Conservation (phyloP, 768 basidiomycete genomes). For the Lepiota brunneoincarnata region DNA sequence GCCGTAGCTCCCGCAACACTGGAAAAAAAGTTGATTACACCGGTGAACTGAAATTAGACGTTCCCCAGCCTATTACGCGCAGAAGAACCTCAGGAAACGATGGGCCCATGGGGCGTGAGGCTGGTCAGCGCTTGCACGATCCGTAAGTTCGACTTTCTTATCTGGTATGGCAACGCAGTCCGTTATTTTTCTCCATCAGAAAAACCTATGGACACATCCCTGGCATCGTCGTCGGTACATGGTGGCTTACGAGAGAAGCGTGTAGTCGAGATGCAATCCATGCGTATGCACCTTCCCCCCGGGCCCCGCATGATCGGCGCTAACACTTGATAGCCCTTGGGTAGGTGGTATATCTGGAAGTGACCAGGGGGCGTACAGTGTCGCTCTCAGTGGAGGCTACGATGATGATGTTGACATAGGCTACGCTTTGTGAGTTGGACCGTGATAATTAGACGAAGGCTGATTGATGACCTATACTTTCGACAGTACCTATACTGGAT, state of each 20-base stretch:
- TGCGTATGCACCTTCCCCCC: constrained; percentile 52
- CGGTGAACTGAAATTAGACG: constrained; percentile 34
- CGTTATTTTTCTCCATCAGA: constrained; percentile 31
- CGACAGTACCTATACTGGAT: constrained; percentile 75
- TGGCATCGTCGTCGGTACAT: constrained; percentile 72
- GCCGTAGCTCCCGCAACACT: constrained; percentile 68
- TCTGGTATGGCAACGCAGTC: not conserved
- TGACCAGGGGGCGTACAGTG: constrained; percentile 71
- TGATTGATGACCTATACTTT: not conserved
- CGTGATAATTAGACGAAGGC: not conserved
- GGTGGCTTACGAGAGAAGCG: constrained; percentile 72
- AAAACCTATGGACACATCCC: constrained; percentile 83
- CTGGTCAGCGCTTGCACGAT: constrained; percentile 36
- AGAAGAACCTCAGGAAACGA: constrained; percentile 28
- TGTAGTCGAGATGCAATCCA: constrained; percentile 82
- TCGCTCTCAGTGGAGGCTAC: constrained; percentile 88
- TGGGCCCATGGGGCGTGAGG: constrained; percentile 35
- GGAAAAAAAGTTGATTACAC: constrained; percentile 58
- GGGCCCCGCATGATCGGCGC: not conserved
- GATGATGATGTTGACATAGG: constrained; percentile 83
- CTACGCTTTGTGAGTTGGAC: constrained; percentile 68
- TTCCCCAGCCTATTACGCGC: constrained; percentile 38
- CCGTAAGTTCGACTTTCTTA: constrained; percentile 42
- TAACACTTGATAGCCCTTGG: constrained; percentile 52
- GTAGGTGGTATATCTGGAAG: constrained; percentile 79